Evolutionary conservation across 2,329 filamentous ascomycete genomes (phyloP), one percentile per base, ranked within the genome.

Genomic region (Fusarium sp.): DNA sequence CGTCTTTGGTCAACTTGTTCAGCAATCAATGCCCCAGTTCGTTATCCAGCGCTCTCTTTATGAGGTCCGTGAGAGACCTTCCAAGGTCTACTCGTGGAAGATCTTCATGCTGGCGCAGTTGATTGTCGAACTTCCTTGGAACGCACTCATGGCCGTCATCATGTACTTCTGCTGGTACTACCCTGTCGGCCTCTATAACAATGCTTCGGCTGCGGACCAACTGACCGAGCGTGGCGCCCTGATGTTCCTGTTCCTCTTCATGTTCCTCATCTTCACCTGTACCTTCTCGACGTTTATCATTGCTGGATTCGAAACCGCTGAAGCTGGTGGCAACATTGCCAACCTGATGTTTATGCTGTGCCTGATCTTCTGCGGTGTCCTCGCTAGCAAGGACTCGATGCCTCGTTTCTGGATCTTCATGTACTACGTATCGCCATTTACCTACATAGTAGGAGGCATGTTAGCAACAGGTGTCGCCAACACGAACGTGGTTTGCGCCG

Each of bases 161-260:
- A 91, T 95, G 83, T 97, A 86, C 84, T 86, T 94, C 75, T 90
- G 86, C 78, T 95, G 92, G 89, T 97, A 97, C 84, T 97, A 95
- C 78, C 93, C 94, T 2, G 88, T 97, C 58, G 93, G 93, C 2
- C 87, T 96, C 10, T 90, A 94, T 79, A 81, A 82, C 63, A 95
- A 95, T 75, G 92, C 92, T 2, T 81, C 85, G 15, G 84, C 84
- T 1, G 89, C 89, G 5, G 86, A 87, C 65, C 83, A 89, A 67
- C 87, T 91, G 1, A 77, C 86, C 6, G 89, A 94, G 74, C 92
- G 94, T 31, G 92, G 93, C 10, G 91, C 84, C 1, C 87, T 96
- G 23, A 92, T 95, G 88, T 94, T 95, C 84, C 84, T 97, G 28
- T 89, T 94, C 73, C 83, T 95, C 41, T 86, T 90, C 76, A 83